A percentile compares a stretch with the other conserved stretches of the same genome.
Evolutionary conservation across 1,284 basidiomycete species (phyloP).

Genomic region (Schizopora paradoxa): DNA sequence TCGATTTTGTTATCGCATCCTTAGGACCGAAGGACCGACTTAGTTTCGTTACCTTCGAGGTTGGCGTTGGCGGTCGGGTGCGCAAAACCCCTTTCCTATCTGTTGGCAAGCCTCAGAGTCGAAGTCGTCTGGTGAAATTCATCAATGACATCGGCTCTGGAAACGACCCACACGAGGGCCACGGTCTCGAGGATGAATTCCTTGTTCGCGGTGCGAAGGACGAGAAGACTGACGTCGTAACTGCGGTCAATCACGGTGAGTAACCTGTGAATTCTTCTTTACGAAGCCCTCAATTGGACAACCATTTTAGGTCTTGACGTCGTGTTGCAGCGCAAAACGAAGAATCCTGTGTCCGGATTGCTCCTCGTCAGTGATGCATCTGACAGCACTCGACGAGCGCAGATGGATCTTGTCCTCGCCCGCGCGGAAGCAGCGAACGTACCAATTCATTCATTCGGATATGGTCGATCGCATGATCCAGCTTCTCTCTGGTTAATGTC

Average conservation of each 20-base stretch:
- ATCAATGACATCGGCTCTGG: constrained; percentile 61
- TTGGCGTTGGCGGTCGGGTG: constrained; percentile 71
- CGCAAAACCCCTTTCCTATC: constrained; percentile 87
- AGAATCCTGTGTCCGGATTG: constrained; percentile 88
- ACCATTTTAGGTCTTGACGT: constrained; percentile 73
- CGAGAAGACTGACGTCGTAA: constrained; percentile 93
- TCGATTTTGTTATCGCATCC: constrained; percentile 79
- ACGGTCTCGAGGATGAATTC: constrained; percentile 59
- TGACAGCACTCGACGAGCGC: constrained; percentile 89
- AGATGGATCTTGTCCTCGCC: constrained; percentile 96
- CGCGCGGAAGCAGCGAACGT: constrained; percentile 94
- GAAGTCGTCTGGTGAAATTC: constrained; percentile 67
- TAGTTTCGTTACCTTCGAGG: constrained; percentile 85
- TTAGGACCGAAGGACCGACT: constrained; percentile 74
- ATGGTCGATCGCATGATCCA: constrained; percentile 94
- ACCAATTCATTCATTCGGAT: constrained; percentile 95
- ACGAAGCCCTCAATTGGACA: background rate
- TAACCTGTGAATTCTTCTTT: constrained; percentile 8
- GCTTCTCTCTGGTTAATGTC: constrained; percentile 98
- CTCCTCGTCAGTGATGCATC: constrained; percentile 88
- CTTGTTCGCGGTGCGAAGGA: constrained; percentile 73
- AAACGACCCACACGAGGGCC: constrained; percentile 32
- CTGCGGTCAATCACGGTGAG: constrained; percentile 87
- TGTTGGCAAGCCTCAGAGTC: constrained; percentile 64
- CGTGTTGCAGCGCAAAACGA: constrained; percentile 86